Base-by-base conservation (phyloP, 208 protist genomes). In the Herpetomonas muscarum region DNA sequence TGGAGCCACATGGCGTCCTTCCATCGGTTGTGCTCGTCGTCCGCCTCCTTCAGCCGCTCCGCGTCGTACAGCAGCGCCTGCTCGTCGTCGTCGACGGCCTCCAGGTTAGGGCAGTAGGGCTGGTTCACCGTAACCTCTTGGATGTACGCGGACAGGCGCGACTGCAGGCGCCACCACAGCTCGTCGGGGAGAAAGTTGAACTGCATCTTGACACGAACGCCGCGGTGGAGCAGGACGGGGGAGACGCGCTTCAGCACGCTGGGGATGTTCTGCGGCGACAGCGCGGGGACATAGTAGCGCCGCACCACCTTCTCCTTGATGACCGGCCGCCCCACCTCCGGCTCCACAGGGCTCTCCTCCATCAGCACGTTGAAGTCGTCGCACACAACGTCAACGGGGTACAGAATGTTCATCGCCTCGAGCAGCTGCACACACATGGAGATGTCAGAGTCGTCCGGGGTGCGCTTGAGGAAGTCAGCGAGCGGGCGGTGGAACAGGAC, bases 171-270 rank as follows among this genome's bases (percentile, higher is more conserved):
- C 74, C 74, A 91, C 86, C 87, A 96, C 60, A 89, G 61, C 69
- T 93, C 87, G 49, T 91, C 79, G 12, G 90, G 87, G 21, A 94
- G 79, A 19, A 93, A 67, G 63, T 91, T 96, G 67, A 96, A 96
- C 68, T 79, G 64, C 55, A 92, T 74, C 41, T 67, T 70, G 36
- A 87, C 67, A 12, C 74, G 78, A 39, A 87, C 69, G 19, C 90
- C 86, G 57, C 79, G 72, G 60, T 91, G 80, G 51, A 93, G 90
- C 21, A 94, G 67, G 15, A 93, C 44, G 1, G 84, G 87, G 5
- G 79, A 79, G 34, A 94, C 47, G 26, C 59, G 75, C 58, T 78
- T 67, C 48, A 96, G 67, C 44, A 56, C 42, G 32, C 51, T 53
- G 9, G 87, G 85, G 19, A 64, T 64, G 30, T 59, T 60, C 12